These are phyloP conservation scores for Suillus sp. DNA, from an alignment of 768 basidiomycete species.

Conservation along the genomic window DNA sequence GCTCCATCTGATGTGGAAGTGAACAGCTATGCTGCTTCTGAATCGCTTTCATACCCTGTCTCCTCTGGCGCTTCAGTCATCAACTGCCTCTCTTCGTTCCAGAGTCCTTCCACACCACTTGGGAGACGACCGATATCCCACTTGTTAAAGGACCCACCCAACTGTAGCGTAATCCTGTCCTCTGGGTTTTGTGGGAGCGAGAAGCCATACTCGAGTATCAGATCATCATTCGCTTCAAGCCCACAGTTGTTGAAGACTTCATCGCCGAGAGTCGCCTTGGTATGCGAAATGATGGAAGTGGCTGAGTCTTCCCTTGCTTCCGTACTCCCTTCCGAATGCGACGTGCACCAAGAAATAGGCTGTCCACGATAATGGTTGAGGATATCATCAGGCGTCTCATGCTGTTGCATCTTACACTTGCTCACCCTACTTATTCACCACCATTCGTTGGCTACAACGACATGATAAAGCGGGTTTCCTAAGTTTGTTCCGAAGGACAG, in stretches of 20 bases:
- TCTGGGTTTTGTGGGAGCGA: constrained; percentile 77
- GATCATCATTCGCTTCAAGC: constrained; percentile 85
- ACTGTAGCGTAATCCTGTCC: constrained; percentile 82
- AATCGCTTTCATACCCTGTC: constrained; percentile 53
- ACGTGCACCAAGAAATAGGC: constrained; percentile 81
- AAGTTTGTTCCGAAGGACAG: too few species aligned
- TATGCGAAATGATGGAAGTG: constrained; percentile 61
- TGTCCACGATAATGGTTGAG: constrained; percentile 83
- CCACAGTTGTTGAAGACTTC: constrained; percentile 94
- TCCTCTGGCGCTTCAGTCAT: constrained; percentile 31
- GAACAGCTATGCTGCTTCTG: constrained; percentile 63
- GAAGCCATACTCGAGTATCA: constrained; percentile 93
- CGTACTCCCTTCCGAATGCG: constrained; percentile 32
- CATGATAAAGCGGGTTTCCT: too few species aligned
- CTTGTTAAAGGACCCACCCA: constrained; percentile 54
- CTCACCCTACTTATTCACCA: too few species aligned
- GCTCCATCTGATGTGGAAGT: too few species aligned
- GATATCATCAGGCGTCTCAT: too few species aligned
- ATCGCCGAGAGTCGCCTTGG: constrained; percentile 37
- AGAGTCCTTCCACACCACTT: constrained; percentile 56
- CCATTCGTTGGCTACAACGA: too few species aligned
- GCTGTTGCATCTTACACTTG: too few species aligned
- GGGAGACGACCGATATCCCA: constrained; percentile 69
- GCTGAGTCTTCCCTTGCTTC: constrained; percentile 37
- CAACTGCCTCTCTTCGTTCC: constrained; percentile 52